Evolutionary conservation across 352 stramenopile genomes (phyloP).

Genomic region (Phytophthora sansomeana): DNA sequence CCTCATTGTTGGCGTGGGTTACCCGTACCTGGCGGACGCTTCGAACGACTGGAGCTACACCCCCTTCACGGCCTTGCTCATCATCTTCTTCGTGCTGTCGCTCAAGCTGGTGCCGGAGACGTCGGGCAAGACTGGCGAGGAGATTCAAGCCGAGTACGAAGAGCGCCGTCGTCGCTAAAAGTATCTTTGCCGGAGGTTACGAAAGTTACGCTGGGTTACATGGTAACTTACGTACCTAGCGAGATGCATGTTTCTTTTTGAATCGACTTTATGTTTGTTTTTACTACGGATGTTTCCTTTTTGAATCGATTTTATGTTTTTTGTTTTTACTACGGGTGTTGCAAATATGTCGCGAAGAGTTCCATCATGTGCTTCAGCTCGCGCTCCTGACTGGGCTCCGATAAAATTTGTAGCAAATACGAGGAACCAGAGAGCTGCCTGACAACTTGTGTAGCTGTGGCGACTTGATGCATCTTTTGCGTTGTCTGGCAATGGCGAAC

Average conservation of each 20-base stretch:
- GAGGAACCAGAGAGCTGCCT: constrained; percentile 66
- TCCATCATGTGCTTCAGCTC: constrained; percentile 56
- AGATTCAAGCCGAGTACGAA: constrained; percentile 39
- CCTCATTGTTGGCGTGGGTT: constrained; percentile 53
- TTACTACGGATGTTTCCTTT: constrained; percentile 11
- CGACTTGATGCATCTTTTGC: constrained; percentile 44
- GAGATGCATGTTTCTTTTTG: constrained; percentile 24
- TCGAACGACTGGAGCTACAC: constrained; percentile 45
- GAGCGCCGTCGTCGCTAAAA: constrained; percentile 12
- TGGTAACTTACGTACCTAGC: neutral
- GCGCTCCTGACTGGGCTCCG: constrained; percentile 52
- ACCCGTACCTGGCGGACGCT: constrained; percentile 51
- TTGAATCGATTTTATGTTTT: no score
- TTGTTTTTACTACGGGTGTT: constrained; percentile 20
- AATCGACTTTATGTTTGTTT: constrained; percentile 36
- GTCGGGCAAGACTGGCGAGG: constrained; percentile 47
- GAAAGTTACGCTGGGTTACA: no score
- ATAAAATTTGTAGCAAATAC: constrained; percentile 67
- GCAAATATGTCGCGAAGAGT: constrained; percentile 48
- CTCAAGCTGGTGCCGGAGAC: constrained; percentile 45
- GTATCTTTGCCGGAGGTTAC: no score
- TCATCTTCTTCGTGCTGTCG: constrained; percentile 39
- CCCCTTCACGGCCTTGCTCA: constrained; percentile 37
- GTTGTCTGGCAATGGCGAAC: constrained; percentile 49
- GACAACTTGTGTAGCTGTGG: constrained; percentile 50